Evolutionary conservation across 1,139 yeast genomes (phyloP), one percentile per base, ranked within the genome.

Genomic region (Arxiozyma bovina): DNA sequence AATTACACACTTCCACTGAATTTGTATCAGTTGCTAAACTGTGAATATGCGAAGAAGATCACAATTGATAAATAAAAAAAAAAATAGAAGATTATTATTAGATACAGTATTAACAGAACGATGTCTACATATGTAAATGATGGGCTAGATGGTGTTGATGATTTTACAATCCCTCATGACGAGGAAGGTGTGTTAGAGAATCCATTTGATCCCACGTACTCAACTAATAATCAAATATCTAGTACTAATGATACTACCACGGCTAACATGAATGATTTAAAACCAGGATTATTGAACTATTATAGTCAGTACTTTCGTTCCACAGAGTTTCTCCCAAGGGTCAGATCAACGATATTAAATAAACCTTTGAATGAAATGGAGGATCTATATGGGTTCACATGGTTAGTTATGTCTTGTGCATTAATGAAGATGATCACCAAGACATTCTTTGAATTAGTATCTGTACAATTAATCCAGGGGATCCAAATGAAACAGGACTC

Each of bases 371-470:
- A 42, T 40, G 55, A 48, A n/a, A 49, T 53, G 25, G 59, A 50
- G 17, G 71, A 67, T 52, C 51, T 67, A 34, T 67, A 65, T 54
- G 67, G 68, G 17, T 60, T 70, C 2, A 58, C 63, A 5, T 67
- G 71, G 71, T 58, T 66, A 25, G 63, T 68, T 5, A 62, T 64
- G 12, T 57, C 63, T 4, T 63, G 61, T 23, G 58, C 62, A 8
- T 54, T 63, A 55, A 56, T 62, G 7, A 61, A 61, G 46, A 65
- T 63, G 53, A 50, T 62, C 5, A 57, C 60, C 9, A 59, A 57
- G 20, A 59, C 63, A 9, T 54, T 64, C n/a, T 55, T 59, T n/a
- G 51, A 50, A 17, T 47, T 67, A 38, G 20, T 66, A 5, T 51
- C 52, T 20, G 53, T 56, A 38, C 61, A 62, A 45, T 48, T 64